A percentile compares a stretch with the other conserved stretches of the same genome.
Conservation (phyloP, 495 filamentous ascomycete genomes). For the Penicillium pancosmium region DNA sequence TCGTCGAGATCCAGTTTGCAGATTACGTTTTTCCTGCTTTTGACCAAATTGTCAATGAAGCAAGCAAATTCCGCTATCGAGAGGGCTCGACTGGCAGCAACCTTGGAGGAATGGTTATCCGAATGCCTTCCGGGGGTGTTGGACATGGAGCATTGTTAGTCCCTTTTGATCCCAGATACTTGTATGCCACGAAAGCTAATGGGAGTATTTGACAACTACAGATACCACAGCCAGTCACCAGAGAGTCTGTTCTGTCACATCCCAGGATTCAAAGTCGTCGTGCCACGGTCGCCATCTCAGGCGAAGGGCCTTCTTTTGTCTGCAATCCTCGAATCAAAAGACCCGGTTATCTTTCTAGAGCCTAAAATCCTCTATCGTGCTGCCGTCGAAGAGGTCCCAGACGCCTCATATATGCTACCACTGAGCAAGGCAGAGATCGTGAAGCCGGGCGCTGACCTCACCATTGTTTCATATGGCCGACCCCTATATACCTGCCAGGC, state of each 20-base stretch:
- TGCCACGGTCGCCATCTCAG: constrained; percentile 87
- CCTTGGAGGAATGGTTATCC: constrained; percentile 78
- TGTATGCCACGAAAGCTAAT: too few species aligned
- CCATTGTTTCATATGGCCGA: constrained; percentile 88
- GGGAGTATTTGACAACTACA: constrained; percentile 21
- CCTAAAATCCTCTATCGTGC: constrained; percentile 95
- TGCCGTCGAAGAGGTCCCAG: constrained; percentile 92
- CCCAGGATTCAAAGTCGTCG: constrained; percentile 85
- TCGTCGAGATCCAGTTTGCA: constrained; percentile 97
- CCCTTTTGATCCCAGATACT: constrained; percentile 7
- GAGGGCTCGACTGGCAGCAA: constrained; percentile 71
- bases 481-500: constrained; percentile 85
- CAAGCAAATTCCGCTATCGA: constrained; percentile 87
- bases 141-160: constrained; percentile 84
- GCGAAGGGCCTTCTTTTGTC: constrained; percentile 86
- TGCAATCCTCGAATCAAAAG: constrained; percentile 77
- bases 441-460: constrained; percentile 81
- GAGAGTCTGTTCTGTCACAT: constrained; percentile 92
- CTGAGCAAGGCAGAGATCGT: constrained; percentile 88
- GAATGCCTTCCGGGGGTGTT: constrained; percentile 94
- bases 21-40: constrained; percentile 98
- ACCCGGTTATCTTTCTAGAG: constrained; percentile 96
- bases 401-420: constrained; percentile 79
- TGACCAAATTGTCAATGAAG: constrained; percentile 97
- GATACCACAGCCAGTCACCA: constrained; percentile 91